Evolutionary conservation across 768 basidiomycete genomes (phyloP), one percentile per base, ranked within the genome.

Genomic region (Agaricus sinodeliciosus): DNA sequence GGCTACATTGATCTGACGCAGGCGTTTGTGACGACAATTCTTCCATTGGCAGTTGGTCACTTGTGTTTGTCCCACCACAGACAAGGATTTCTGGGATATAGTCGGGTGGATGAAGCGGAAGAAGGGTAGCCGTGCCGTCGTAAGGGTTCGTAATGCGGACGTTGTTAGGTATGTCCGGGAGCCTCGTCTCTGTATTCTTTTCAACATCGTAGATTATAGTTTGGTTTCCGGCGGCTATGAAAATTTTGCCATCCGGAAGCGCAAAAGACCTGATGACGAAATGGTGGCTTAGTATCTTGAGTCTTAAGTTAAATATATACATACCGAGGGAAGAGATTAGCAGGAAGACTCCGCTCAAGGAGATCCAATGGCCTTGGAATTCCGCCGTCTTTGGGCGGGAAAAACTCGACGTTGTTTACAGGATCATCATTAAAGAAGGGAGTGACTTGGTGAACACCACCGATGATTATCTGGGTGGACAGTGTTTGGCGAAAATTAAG

Each of bases 381-480:
- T 53, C 69, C 70, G 16, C 67, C 64, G 49, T 72, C 71, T 49
- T 74, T 74, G 4, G 68, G 61, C 3, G 72, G 72, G 62, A 65
- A 72, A 47, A 72, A 73, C 54, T 72, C 72, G 46, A 69, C 65
- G 45, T 58, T 64, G 48, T 66, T 83, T 47, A 79, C 76, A 3
- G 81, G 81, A 48, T 70, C 73, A 26, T 77, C 80, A 60, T 85
- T 84, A 62, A 84, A 83, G 74, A 82, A 86, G 3, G 81, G 81
- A 7, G 55, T 64, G 16, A 45, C 55, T 25, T 66, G 60, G 35
- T 65, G 64, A 9, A 66, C 62, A 8, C 65, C 65, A 26, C 65
- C 65, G 11, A 66, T 57, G 19, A 66, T 55, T 60, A 67, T 66
- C 65, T 64, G 9, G 3, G 31, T 18, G 4, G n/a, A 7, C 1